A percentile compares a stretch with the other conserved stretches of the same genome.
Evolutionary conservation across 257 asterid genomes (phyloP).

Genomic region (Leonotis leonurus): DNA sequence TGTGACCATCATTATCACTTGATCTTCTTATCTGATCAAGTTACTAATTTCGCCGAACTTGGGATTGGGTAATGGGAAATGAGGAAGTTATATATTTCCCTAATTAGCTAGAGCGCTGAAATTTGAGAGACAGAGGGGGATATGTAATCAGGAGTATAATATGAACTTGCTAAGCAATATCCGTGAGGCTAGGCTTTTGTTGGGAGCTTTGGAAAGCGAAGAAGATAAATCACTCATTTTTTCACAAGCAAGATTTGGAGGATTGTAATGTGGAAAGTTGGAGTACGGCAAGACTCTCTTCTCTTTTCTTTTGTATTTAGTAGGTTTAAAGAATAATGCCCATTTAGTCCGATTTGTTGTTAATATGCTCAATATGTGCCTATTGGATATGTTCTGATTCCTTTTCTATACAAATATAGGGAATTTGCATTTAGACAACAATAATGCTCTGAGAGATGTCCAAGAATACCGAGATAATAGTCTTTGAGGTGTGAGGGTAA

Average conservation of each 20-base stretch:
- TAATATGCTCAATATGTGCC: neutral
- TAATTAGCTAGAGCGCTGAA: neutral
- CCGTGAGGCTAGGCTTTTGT: neutral
- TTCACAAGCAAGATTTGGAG: neutral
- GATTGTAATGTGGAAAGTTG: neutral
- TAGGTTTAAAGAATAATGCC: neutral
- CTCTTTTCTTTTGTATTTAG: neutral
- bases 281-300: neutral
- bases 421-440: neutral
- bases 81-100: neutral
- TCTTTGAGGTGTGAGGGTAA: neutral
- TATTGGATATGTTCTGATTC: neutral
- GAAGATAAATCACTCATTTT: neutral
- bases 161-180: neutral
- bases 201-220: neutral
- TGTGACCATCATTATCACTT: neutral
- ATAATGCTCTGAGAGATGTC: neutral
- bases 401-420: neutral
- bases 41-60: neutral
- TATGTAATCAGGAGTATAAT: neutral
- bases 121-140: neutral
- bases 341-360: neutral
- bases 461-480: neutral
- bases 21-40: neutral
- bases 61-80: neutral